phyloP scores from a whole-genome alignment of 495 filamentous ascomycete genomes.

The Annulohypoxylon moriforme region DNA sequence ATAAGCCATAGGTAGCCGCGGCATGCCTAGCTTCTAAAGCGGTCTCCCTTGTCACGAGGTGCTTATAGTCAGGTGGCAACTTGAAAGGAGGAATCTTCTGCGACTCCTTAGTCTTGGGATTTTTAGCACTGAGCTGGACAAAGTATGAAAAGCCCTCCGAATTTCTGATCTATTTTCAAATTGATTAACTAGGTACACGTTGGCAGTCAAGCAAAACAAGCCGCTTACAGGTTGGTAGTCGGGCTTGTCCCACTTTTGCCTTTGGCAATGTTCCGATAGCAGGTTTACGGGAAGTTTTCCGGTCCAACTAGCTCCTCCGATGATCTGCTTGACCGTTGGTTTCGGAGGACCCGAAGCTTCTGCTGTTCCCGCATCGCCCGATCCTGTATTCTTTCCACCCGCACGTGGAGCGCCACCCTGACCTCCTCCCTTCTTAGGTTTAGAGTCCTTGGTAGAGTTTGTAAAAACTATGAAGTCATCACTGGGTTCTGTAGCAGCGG shows the following conservation, averaged over 20 bases:
- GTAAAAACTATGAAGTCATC: slow-evolving; percentile 76
- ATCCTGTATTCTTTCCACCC: slow-evolving; percentile 57
- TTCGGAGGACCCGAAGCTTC: slow-evolving; percentile 68
- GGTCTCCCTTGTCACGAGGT: slow-evolving; percentile 74
- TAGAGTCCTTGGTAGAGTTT: slow-evolving; percentile 68
- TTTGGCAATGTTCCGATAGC: slow-evolving; percentile 93
- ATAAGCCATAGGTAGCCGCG: slow-evolving; percentile 89
- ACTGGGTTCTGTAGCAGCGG: slow-evolving; percentile 54
- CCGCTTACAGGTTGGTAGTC: slow-evolving; percentile 75
- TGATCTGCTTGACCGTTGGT: slow-evolving; percentile 84
- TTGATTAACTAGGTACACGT: slow-evolving; percentile 44
- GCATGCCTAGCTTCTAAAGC: slow-evolving; percentile 92
- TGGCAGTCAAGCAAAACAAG: slow-evolving; percentile 34
- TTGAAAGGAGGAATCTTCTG: slow-evolving; percentile 81
- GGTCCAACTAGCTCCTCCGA: slow-evolving; percentile 96
- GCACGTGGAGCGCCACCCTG: slow-evolving; percentile 35
- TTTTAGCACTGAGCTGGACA: slow-evolving; percentile 79
- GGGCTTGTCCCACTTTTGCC: slow-evolving; percentile 93
- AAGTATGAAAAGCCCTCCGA: slow-evolving; percentile 77
- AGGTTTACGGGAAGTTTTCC: slow-evolving; percentile 95
- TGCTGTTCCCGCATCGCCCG: slow-evolving; percentile 49
- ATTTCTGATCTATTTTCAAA: slow-evolving; percentile 42
- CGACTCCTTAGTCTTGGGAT: slow-evolving; percentile 84
- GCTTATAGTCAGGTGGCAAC: slow-evolving; percentile 76
- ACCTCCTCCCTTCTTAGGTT: slow-evolving; percentile 51